Base-by-base conservation (phyloP, 805 yeast species). In the Yarrowia sp. region DNA sequence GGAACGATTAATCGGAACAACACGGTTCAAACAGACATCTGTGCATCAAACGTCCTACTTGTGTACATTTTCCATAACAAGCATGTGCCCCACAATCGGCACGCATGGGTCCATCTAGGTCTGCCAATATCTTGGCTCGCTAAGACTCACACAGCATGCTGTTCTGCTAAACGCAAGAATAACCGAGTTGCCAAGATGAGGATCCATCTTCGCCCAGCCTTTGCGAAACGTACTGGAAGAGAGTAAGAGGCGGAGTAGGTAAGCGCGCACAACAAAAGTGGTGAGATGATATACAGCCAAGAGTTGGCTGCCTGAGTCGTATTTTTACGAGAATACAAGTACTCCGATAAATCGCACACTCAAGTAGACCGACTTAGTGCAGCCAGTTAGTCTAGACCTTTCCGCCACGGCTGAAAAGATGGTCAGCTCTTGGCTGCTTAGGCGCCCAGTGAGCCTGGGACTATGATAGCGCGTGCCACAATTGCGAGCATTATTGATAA, bases 171-270 rank as follows among this genome's bases (percentile, higher is more conserved):
- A 6, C 22, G 52, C 52, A 46, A 46, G 52, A 17, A 46, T 46
- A 46, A 36, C 52, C 52, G 52, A 46, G 36, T 3, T 14, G 52
- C 52, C 52, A 46, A 46, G 51, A 17, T 14, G 51, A n/a, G 21
- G 33, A 26, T 44, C 51, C 26, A 33, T 44, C 51, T 26, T 2
- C 9, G 51, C 51, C 51, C 51, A 44, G 51, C n/a, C 21, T 16
- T 43, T 26, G 51, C 33, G 33, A 44, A 28, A 36, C 52, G 36
- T 46, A 16, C 28, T 46, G 22, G 40, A 19, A 35, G 43, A 19
- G 6, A 8, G 9, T 14, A 16, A 38, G 46, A 22, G 8, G 46
- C 3, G 17, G 9, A n/a, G n/a, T n/a, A n/a, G n/a, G n/a, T n/a
- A n/a, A n/a, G n/a, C n/a, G n/a, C n/a, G n/a, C n/a, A n/a, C n/a